These are phyloP conservation scores for Elsinoe australis DNA, from an alignment of 2,329 filamentous ascomycete genomes.

Conservation along the genomic window DNA sequence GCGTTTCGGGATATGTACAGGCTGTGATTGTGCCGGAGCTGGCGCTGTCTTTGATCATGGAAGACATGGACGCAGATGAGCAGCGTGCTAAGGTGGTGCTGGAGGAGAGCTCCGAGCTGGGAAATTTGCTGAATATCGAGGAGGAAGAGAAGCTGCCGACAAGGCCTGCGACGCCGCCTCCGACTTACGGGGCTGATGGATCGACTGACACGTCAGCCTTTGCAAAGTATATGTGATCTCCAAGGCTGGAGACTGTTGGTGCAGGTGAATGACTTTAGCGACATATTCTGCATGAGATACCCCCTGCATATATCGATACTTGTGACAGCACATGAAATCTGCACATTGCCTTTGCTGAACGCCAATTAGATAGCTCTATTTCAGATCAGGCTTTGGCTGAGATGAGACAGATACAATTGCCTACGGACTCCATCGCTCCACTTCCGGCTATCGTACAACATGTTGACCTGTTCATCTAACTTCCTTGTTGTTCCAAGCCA, in stretches of 20 bases:
- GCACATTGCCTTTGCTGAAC: too few relatives aligned
- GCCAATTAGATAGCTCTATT: too few relatives aligned
- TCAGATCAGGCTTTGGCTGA: too few relatives aligned
- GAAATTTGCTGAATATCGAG: conserved; percentile 29
- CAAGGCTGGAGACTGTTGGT: too few relatives aligned
- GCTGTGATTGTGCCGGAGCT: conserved; percentile 33
- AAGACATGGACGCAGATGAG: conserved; percentile 28
- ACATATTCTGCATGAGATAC: not conserved
- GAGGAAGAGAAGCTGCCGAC: conserved; percentile 23
- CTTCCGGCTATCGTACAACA: not conserved
- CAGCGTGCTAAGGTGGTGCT: conserved; percentile 25
- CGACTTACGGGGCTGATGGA: conserved; percentile 12
- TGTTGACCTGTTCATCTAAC: not conserved
- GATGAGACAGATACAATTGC: too few relatives aligned
- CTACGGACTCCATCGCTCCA: too few relatives aligned
- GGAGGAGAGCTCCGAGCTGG: conserved; percentile 28
- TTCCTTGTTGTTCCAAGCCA: conserved; percentile 42
- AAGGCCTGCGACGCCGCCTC: conserved; percentile 4
- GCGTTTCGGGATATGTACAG: conserved; percentile 32
- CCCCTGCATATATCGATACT: not conserved
- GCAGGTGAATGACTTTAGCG: too few relatives aligned
- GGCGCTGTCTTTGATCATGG: conserved; percentile 29
- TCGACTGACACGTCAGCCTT: not conserved
- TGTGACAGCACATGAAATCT: too few relatives aligned
- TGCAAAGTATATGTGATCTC: too few relatives aligned